These are phyloP conservation scores for Fusarium solani-melongenae DNA, from an alignment of 2,329 filamentous ascomycete genomes.

Conservation along the genomic window DNA sequence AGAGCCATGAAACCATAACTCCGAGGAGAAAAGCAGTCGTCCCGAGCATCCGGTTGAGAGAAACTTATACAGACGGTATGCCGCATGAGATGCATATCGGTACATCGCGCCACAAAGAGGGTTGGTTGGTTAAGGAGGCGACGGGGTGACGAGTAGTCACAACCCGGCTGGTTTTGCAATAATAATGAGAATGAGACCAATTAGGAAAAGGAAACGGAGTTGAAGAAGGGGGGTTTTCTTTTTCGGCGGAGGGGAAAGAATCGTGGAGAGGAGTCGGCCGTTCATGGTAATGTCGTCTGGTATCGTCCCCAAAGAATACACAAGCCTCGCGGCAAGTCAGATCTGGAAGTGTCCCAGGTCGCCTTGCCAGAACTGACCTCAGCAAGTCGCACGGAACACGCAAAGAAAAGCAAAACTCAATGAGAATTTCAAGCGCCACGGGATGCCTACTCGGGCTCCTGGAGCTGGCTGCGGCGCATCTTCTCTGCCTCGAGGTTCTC, in stretches of 20 bases:
- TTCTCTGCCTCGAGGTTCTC: constrained; percentile 99
- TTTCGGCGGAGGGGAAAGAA: constrained; percentile 21
- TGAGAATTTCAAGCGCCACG: constrained; percentile 7
- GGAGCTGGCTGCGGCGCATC: constrained; percentile 91
- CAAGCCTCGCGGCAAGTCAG: constrained; percentile 72
- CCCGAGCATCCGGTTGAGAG: constrained; percentile 26
- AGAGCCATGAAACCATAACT: constrained; percentile 26
- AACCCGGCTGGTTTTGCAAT: constrained; percentile 29
- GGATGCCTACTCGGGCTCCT: constrained; percentile 60
- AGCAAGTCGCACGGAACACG: constrained; percentile 44
- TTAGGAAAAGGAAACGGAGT: constrained; percentile 39
- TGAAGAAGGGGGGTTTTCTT: constrained; percentile 38
- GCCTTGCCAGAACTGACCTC: constrained; percentile 62
- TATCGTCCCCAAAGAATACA: constrained; percentile 59
- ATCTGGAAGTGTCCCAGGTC: constrained; percentile 64
- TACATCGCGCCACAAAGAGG: constrained; percentile 37
- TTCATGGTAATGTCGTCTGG: constrained; percentile 58
- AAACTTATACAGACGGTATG: constrained; percentile 37
- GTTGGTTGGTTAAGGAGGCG: constrained; percentile 30
- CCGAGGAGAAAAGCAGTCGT: constrained; percentile 31
- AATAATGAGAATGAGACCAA: constrained; percentile 39
- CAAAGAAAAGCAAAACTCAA: constrained; percentile 46
- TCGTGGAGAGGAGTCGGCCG: constrained; percentile 41
- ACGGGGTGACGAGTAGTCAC: constrained; percentile 21
- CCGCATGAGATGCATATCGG: constrained; percentile 27